These are phyloP conservation scores for Neofusicoccum laricinum DNA, from an alignment of 2,329 filamentous ascomycete species.

Conservation along the genomic window DNA sequence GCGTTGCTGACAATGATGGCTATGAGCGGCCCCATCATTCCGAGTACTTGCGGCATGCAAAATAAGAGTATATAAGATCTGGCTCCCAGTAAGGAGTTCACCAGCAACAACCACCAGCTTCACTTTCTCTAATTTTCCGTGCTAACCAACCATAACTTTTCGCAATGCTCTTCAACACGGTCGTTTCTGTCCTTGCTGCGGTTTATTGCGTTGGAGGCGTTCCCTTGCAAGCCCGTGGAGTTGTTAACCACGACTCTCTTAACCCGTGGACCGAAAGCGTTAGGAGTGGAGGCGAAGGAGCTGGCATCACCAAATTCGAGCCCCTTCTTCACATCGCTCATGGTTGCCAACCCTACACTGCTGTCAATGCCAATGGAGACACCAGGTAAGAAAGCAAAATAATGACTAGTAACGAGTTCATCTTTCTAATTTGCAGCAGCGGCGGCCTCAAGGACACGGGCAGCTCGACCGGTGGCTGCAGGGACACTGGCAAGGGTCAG, in stretches of 20 bases:
- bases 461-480: conserved; percentile 31
- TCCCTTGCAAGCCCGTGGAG: neutral
- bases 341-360: conserved; percentile 25
- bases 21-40: too few relatives aligned
- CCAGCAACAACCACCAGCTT: neutral
- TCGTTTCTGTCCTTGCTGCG: neutral
- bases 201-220: neutral
- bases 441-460: conserved; percentile 37
- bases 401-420: too few relatives aligned
- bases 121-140: neutral
- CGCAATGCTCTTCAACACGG: neutral
- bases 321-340: conserved; percentile 25
- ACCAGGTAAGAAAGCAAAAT: neutral
- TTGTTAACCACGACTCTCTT: conserved; percentile 1
- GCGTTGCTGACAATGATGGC: neutral
- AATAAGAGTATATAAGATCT: neutral
- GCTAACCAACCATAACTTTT: too few relatives aligned
- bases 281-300: conserved; percentile 37
- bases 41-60: too few relatives aligned
- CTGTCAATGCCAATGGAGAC: conserved; percentile 21
- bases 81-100: neutral
- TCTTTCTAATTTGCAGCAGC: conserved; percentile 18
- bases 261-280: conserved; percentile 42
- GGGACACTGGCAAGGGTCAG: conserved; percentile 34
- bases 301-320: conserved; percentile 20